Percentiles rank a stretch among this genome's conserved stretches.
Evolutionary conservation across 495 filamentous ascomycete species (phyloP).

Genomic region (Tuber calosporum): DNA sequence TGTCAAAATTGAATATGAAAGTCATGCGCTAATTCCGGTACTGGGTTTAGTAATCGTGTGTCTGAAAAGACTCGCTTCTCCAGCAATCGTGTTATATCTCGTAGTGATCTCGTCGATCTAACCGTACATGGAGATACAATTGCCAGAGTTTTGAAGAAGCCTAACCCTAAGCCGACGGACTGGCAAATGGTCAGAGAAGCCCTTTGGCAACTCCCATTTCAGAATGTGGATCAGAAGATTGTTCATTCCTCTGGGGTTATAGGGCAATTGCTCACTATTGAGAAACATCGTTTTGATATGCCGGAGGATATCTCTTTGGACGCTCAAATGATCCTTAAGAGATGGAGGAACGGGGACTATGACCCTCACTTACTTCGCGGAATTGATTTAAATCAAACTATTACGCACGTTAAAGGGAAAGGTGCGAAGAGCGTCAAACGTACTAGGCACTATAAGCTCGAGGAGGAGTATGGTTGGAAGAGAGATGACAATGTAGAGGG

Average conservation of each 20-base stretch:
- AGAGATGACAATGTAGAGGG: slow-evolving; percentile 44
- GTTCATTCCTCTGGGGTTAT: slow-evolving; percentile 16
- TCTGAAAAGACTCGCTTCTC: background rate
- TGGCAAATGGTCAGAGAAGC: slow-evolving; percentile 2
- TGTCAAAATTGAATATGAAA: background rate
- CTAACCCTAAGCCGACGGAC: background rate
- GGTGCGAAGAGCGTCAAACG: slow-evolving; percentile 27
- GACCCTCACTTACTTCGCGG: slow-evolving; percentile 49
- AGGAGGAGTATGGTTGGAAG: slow-evolving; percentile 39
- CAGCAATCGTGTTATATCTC: slow-evolving; percentile 3
- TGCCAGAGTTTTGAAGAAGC: slow-evolving; percentile 1
- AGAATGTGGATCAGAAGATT: slow-evolving; percentile 20
- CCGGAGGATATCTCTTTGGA: slow-evolving; percentile 31
- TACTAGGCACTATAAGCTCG: slow-evolving; percentile 34
- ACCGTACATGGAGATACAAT: background rate
- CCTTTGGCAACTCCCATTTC: slow-evolving; percentile 17
- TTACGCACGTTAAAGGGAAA: slow-evolving; percentile 12
- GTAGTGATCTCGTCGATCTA: background rate
- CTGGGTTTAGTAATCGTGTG: slow-evolving; percentile 4
- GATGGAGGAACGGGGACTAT: slow-evolving; percentile 45
- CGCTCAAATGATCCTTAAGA: slow-evolving; percentile 20
- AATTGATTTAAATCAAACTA: slow-evolving; percentile 40
- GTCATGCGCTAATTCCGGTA: background rate
- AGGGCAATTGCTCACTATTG: slow-evolving; percentile 7
- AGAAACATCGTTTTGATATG: background rate